These are phyloP conservation scores for Trypanosoma cruzi DNA, from an alignment of 208 protist genomes.

Conservation along the genomic window DNA sequence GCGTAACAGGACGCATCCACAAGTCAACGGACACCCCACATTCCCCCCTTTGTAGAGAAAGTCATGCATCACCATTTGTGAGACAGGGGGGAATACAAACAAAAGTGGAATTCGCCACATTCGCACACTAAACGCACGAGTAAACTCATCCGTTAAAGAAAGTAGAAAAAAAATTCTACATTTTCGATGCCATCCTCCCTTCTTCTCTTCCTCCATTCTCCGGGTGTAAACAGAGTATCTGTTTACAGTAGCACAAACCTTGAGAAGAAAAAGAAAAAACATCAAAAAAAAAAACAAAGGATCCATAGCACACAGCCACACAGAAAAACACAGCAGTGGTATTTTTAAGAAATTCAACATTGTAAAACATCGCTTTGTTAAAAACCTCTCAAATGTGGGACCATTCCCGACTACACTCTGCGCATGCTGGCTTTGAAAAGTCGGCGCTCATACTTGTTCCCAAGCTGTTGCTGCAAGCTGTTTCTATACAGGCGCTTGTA, in stretches of 20 bases:
- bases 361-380: not conserved
- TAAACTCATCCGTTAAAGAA: too few relatives aligned
- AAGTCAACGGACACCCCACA: not conserved
- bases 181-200: too few relatives aligned
- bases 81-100: too few relatives aligned
- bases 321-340: not conserved
- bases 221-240: not conserved
- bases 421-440: constrained; percentile 30
- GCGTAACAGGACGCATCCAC: not conserved
- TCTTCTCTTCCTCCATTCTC: not conserved
- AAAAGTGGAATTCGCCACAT: too few relatives aligned
- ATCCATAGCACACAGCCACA: not conserved
- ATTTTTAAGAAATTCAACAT: not conserved
- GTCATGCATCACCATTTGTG: too few relatives aligned
- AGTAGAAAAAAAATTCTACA: too few relatives aligned
- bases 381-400: not conserved
- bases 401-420: constrained; percentile 8
- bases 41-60: too few relatives aligned
- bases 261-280: not conserved
- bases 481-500: constrained; percentile 79
- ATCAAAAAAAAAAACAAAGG: not conserved
- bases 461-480: constrained; percentile 40
- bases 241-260: not conserved
- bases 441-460: constrained; percentile 26
- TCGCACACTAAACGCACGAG: too few relatives aligned